A percentile compares a stretch with the other conserved stretches of the same genome.
Conservation (phyloP, 2,329 filamentous ascomycete species). For the Thermoascus crustaceus region DNA sequence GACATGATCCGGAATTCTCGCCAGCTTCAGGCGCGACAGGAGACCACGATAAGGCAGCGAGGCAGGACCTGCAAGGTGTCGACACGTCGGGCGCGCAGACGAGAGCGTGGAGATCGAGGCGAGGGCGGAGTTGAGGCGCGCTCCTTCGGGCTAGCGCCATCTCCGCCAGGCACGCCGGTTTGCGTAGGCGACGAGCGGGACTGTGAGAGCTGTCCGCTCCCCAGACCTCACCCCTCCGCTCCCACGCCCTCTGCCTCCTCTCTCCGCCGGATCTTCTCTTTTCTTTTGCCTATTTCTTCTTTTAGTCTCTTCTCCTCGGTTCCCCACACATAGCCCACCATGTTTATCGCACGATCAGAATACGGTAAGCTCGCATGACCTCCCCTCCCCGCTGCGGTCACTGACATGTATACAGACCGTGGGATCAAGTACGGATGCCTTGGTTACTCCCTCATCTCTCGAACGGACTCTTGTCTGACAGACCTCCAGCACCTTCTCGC, state of each 20-base stretch:
- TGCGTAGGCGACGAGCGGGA: constrained; percentile 27
- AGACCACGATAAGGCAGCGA: constrained; percentile 6
- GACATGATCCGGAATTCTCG: no score
- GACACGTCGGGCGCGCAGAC: constrained; percentile 1
- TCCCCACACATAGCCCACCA: constrained; percentile 47
- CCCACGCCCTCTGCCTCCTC: constrained; percentile 11
- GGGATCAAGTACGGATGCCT: constrained; percentile 75
- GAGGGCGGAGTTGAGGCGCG: constrained; percentile 8
- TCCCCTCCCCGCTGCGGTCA: constrained; percentile 19
- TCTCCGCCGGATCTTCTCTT: constrained; percentile 8
- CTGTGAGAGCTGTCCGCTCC: constrained; percentile 13
- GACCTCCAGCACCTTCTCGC: constrained; percentile 81
- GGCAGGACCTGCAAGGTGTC: neutral
- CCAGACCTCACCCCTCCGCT: neutral
- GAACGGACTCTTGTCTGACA: constrained; percentile 16
- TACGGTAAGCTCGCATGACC: constrained; percentile 63
- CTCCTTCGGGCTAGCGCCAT: constrained; percentile 6
- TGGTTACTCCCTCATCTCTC: no score
- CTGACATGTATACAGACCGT: constrained; percentile 60
- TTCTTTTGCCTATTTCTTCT: constrained; percentile 4
- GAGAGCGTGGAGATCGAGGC: neutral
- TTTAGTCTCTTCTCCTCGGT: constrained; percentile 2
- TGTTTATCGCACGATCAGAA: constrained; percentile 99
- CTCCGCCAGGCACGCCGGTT: constrained; percentile 26
- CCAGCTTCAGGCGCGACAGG: no score